Conservation (phyloP, 164 flowering plant species). For the Annona cherimola region DNA sequence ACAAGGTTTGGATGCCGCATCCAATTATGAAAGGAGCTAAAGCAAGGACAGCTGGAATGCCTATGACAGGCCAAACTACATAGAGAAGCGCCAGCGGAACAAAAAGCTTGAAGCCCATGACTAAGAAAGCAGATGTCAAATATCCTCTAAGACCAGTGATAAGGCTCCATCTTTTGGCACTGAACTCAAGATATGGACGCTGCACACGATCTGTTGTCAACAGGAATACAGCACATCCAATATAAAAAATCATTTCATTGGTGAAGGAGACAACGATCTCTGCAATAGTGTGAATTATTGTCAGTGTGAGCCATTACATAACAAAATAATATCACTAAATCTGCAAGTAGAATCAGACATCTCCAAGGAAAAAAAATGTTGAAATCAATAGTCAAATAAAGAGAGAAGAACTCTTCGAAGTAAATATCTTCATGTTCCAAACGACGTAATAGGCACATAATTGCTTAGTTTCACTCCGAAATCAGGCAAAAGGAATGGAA, state of each 20-base stretch:
- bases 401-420: neutral
- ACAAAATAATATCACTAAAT: neutral
- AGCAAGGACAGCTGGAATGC: constrained; percentile 54
- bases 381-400: neutral
- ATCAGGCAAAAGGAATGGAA: too few relatives aligned
- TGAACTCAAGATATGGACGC: constrained; percentile 65
- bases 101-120: constrained; percentile 64
- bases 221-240: constrained; percentile 58
- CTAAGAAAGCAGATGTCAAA: constrained; percentile 51
- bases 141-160: constrained; percentile 88
- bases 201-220: constrained; percentile 58
- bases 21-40: constrained; percentile 70
- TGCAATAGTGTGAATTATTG: constrained; percentile 29
- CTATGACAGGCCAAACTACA: constrained; percentile 69
- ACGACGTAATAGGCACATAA: too few relatives aligned
- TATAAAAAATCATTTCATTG: constrained; percentile 58
- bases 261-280: constrained; percentile 43
- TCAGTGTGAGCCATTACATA: neutral
- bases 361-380: neutral
- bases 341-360: neutral
- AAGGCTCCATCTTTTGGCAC: constrained; percentile 80
- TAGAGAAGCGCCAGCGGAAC: constrained; percentile 59
- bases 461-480: too few relatives aligned
- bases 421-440: too few relatives aligned
- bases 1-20: constrained; percentile 54